phyloP scores from a whole-genome alignment of 176 grass and related monocot species.

The Eremochloa ophiuroides region DNA sequence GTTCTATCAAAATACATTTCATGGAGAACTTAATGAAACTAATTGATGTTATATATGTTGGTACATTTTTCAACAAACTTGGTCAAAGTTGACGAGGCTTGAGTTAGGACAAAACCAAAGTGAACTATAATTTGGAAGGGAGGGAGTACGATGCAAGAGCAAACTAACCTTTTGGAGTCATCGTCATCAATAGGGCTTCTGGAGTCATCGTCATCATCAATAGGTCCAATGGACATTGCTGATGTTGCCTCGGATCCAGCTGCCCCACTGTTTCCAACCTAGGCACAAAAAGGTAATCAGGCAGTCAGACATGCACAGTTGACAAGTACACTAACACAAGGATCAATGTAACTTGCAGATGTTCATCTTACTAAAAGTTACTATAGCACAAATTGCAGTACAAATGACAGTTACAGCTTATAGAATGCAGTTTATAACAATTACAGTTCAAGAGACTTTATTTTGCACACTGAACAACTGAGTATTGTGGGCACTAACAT shows the following conservation, averaged over 20 bases:
- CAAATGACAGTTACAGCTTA: background rate
- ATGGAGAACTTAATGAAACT: background rate
- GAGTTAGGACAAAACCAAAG: background rate
- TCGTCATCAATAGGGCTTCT: conserved; percentile 75
- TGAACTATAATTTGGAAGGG: background rate
- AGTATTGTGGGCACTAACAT: background rate
- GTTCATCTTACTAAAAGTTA: background rate
- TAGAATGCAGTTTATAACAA: background rate
- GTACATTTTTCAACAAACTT: background rate
- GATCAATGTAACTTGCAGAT: background rate
- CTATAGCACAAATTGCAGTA: background rate
- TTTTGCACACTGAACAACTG: background rate
- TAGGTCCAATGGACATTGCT: conserved; percentile 79
- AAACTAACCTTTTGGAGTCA: conserved; percentile 72
- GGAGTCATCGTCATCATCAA: conserved; percentile 83
- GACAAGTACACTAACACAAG: background rate
- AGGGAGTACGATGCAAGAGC: conserved; percentile 8
- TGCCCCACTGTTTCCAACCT: conserved; percentile 64
- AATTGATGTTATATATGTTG: background rate
- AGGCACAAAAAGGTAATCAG: conserved; percentile 12
- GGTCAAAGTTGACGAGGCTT: background rate
- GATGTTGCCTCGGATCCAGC: conserved; percentile 52
- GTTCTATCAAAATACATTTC: background rate
- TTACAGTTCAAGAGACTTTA: background rate
- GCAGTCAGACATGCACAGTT: background rate